phyloP scores from a whole-genome alignment of 371 early-diverging fungal species.

The Rhizopus stolonifer region DNA sequence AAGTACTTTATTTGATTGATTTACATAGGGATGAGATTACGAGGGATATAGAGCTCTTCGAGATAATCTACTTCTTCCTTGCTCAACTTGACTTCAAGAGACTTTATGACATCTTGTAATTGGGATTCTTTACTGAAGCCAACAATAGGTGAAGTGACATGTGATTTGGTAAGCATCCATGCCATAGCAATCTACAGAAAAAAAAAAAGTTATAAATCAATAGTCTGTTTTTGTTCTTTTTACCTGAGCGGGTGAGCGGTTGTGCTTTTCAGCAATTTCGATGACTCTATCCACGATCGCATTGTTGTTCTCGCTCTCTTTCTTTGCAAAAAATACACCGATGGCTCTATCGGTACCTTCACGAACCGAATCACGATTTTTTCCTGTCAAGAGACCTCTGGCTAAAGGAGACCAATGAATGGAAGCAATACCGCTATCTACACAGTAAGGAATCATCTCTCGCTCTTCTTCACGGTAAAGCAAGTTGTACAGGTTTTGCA shows the following conservation, averaged over 20 bases:
- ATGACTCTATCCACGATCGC: slow-evolving; percentile 15
- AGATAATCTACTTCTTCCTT: too few relatives aligned
- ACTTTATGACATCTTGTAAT: too few relatives aligned
- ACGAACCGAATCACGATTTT: slow-evolving; percentile 9
- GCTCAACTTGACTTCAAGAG: too few relatives aligned
- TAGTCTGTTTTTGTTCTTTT: neutral
- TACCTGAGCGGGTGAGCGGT: slow-evolving; percentile 18
- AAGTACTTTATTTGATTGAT: too few relatives aligned
- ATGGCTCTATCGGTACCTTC: neutral
- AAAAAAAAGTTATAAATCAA: neutral
- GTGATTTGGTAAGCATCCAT: slow-evolving; percentile 43
- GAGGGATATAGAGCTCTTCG: too few relatives aligned
- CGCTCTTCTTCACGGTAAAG: slow-evolving; percentile 58
- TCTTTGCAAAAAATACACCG: slow-evolving; percentile 5
- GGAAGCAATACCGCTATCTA: slow-evolving; percentile 32
- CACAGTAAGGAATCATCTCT: slow-evolving; percentile 47
- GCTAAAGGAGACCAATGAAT: slow-evolving; percentile 47
- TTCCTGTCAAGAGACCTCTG: slow-evolving; percentile 19
- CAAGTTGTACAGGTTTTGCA: slow-evolving; percentile 45
- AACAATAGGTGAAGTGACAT: too few relatives aligned
- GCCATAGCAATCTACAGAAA: slow-evolving; percentile 41
- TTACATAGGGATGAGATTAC: too few relatives aligned
- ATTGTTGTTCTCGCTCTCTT: slow-evolving; percentile 12
- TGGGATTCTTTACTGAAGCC: too few relatives aligned
- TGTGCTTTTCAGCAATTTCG: slow-evolving; percentile 14